Base-by-base conservation (phyloP, 2,329 filamentous ascomycete species). In the Fusarium sp. region DNA sequence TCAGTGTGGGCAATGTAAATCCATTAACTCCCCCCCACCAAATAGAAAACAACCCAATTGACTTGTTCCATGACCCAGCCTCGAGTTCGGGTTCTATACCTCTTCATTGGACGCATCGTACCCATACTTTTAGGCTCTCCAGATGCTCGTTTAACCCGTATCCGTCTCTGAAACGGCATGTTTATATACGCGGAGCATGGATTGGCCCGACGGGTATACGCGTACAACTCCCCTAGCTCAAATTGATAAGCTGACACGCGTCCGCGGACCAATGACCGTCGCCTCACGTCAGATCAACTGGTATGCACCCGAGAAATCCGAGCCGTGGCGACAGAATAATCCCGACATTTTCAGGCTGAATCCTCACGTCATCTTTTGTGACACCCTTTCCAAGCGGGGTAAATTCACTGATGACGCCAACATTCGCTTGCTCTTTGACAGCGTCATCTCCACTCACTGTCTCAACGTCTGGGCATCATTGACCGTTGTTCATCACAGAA, bases 331-430 rank as follows among this genome's bases (percentile, higher is more conserved):
- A 65, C 61, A 60, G 27, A 65, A 65, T 48, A 11, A 37, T 20
- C 2, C 1, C 11, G 6, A 12, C 61, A 65, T 0, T 10, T 23
- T 20, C 12, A 53, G 23, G 8, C 14, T 21, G 14, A 21, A 41
- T 12, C 5, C 37, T 41, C 25, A 46, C n/a, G 21, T 46, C 13
- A 43, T 30, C 49, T 60, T 60, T 21, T 59, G 23, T 41, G 28
- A 50, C 55, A 21, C 16, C 25, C 20, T 27, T 7, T 11, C 2
- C 7, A 46, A 55, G 67, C 67, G 67, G 67, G 67, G 67, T 70
- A 64, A 42, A 41, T 20, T 5, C 10, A 25, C 58, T 65, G 59
- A 71, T 70, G 68, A 70, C 68, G 68, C 67, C 68, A 70, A 59
- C 68, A 71, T 51, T 48, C 16, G n/a, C n/a, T 60, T 43, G 25